These are phyloP conservation scores for Trichomonascus vanleenenianus DNA, from an alignment of 805 yeast species.

Conservation along the genomic window DNA sequence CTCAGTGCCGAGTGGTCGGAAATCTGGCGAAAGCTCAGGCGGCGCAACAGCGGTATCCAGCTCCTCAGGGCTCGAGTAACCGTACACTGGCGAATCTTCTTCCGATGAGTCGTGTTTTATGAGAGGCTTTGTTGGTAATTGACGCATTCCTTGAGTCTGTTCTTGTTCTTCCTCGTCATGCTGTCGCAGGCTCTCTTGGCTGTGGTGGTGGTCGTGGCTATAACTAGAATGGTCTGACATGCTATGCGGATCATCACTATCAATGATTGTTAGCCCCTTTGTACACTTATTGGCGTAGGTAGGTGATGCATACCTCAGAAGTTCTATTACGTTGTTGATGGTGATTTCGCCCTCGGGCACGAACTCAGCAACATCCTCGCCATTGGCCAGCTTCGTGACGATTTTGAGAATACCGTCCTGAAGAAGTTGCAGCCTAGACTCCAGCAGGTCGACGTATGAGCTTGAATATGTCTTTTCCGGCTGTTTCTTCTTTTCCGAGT, in stretches of 20 bases:
- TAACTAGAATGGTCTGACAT: neutral
- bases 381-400: constrained; percentile 14
- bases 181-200: too few species aligned
- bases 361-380: constrained; percentile 15
- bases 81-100: neutral
- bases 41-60: too few species aligned
- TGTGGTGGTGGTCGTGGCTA: neutral
- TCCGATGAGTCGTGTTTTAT: neutral
- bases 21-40: too few species aligned
- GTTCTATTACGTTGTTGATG: constrained; percentile 18
- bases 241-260: constrained; percentile 1
- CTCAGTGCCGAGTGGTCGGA: too few species aligned
- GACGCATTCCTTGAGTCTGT: too few species aligned
- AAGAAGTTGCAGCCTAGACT: constrained; percentile 47
- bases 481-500: constrained; percentile 44
- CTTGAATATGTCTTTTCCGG: constrained; percentile 50
- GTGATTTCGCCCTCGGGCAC: constrained; percentile 17
- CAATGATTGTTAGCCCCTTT: neutral
- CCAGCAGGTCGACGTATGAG: constrained; percentile 58
- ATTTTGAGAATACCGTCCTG: constrained; percentile 42
- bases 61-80: neutral
- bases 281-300: constrained; percentile 4
- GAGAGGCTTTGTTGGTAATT: too few species aligned
- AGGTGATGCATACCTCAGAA: constrained; percentile 9
- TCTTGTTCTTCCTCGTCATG: too few species aligned